Conservation (phyloP, 2,329 filamentous ascomycete genomes). For the Cytospora chrysosperma region DNA sequence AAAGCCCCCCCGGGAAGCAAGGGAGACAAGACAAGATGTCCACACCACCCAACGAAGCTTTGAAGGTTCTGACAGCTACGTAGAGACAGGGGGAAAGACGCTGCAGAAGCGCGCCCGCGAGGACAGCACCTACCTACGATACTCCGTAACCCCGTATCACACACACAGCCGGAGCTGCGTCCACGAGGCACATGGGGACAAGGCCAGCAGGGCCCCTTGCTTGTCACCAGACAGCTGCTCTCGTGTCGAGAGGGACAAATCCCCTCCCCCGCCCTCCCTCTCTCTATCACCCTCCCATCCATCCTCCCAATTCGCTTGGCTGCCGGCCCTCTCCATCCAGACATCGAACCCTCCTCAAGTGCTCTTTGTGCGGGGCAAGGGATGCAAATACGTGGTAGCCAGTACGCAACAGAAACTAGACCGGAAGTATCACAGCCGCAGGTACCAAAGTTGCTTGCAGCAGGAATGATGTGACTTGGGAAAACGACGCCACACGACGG, state of each 20-base stretch:
- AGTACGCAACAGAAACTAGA: background rate
- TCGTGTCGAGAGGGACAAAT: constrained; percentile 16
- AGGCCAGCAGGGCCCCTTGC: constrained; percentile 25
- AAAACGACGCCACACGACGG: constrained; percentile 8
- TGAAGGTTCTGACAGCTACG: background rate
- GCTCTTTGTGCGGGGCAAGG: background rate
- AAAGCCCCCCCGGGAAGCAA: background rate
- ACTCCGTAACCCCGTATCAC: background rate
- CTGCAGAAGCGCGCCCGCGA: constrained; percentile 1
- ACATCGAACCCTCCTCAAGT: background rate
- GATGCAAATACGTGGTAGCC: background rate
- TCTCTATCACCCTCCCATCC: too few species aligned
- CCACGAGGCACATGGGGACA: background rate
- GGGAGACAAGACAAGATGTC: background rate
- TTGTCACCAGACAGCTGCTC: constrained; percentile 28
- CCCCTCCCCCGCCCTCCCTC: too few species aligned
- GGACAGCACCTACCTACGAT: too few species aligned
- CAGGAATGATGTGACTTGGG: constrained; percentile 11
- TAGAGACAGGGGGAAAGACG: constrained; percentile 3
- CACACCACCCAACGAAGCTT: too few species aligned
- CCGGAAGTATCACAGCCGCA: background rate
- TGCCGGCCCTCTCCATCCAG: background rate
- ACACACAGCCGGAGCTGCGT: background rate
- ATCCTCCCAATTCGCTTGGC: background rate
- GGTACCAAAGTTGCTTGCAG: background rate